These are phyloP conservation scores for Byssochlamys sp. DNA, from an alignment of 2,329 filamentous ascomycete species.

Conservation along the genomic window DNA sequence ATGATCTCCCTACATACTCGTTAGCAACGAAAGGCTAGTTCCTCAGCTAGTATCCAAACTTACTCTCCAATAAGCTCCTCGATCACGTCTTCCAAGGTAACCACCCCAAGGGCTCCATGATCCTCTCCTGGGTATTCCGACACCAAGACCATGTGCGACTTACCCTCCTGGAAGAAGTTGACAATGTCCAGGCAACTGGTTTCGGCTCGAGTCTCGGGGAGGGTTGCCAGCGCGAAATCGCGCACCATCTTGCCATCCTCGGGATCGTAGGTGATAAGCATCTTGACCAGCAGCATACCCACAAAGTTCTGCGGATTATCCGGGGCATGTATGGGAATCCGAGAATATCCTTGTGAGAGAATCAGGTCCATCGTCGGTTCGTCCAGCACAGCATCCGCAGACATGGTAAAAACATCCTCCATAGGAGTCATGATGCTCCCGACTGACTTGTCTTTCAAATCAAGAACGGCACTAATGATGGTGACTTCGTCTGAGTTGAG, in stretches of 20 bases:
- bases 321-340: slow-evolving; percentile 85
- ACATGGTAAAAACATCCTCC: slow-evolving; percentile 92
- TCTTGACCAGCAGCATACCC: slow-evolving; percentile 96
- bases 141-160: slow-evolving; percentile 96
- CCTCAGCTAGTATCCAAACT: slow-evolving; percentile 30
- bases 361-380: slow-evolving; percentile 92
- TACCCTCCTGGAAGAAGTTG: slow-evolving; percentile 99
- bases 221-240: slow-evolving; percentile 83
- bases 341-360: slow-evolving; percentile 83
- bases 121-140: slow-evolving; percentile 85
- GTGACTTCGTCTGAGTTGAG: slow-evolving; percentile 96
- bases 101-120: slow-evolving; percentile 79
- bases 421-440: slow-evolving; percentile 97
- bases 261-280: slow-evolving; percentile 95
- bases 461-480: slow-evolving; percentile 92
- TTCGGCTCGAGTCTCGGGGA: slow-evolving; percentile 87
- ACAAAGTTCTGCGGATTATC: slow-evolving; percentile 81
- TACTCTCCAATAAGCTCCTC: slow-evolving; percentile 97
- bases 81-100: slow-evolving; percentile 95
- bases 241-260: slow-evolving; percentile 79
- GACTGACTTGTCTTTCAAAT: slow-evolving; percentile 91
- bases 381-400: slow-evolving; percentile 85
- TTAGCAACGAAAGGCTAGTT: slow-evolving; percentile 10
- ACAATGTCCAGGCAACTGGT: slow-evolving; percentile 97
- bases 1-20: slow-evolving; percentile 71